Evolutionary conservation across 805 yeast genomes (phyloP).

Genomic region (Wickerhamiella brachini): DNA sequence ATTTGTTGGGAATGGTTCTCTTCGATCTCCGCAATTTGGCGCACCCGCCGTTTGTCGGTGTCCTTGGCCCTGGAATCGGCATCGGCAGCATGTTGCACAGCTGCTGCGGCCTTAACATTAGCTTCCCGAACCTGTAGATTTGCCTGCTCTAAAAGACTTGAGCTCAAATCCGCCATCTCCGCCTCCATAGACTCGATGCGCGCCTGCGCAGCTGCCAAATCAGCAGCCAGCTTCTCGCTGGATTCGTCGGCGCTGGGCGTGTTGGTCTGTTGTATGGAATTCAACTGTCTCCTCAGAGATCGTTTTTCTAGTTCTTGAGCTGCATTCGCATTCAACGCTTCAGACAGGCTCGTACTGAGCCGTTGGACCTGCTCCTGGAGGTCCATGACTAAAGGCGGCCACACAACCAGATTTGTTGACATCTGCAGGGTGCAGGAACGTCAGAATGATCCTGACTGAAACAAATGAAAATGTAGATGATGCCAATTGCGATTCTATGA

Average conservation of each 20-base stretch:
- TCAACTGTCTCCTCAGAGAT: conserved; percentile 13
- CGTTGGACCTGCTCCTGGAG: not conserved
- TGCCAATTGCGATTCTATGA: too few species aligned
- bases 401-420: too few species aligned
- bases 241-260: conserved; percentile 39
- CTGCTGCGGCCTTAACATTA: conserved; percentile 48
- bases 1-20: conserved; percentile 40
- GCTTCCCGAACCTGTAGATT: conserved; percentile 69
- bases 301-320: conserved; percentile 21
- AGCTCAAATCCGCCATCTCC: conserved; percentile 40
- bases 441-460: too few species aligned
- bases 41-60: conserved; percentile 48
- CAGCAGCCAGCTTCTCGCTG: conserved; percentile 67
- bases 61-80: conserved; percentile 43
- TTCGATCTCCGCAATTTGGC: conserved; percentile 50
- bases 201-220: conserved; percentile 70
- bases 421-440: too few species aligned
- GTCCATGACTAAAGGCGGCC: conserved; percentile 1
- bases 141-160: conserved; percentile 36
- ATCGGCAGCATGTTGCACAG: conserved; percentile 42
- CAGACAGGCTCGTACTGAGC: conserved; percentile 21
- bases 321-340: conserved; percentile 21
- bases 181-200: conserved; percentile 41
- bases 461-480: too few species aligned
- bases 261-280: conserved; percentile 2